These are phyloP conservation scores for Ustilago trichophora DNA, from an alignment of 1,284 basidiomycete species.

Conservation along the genomic window DNA sequence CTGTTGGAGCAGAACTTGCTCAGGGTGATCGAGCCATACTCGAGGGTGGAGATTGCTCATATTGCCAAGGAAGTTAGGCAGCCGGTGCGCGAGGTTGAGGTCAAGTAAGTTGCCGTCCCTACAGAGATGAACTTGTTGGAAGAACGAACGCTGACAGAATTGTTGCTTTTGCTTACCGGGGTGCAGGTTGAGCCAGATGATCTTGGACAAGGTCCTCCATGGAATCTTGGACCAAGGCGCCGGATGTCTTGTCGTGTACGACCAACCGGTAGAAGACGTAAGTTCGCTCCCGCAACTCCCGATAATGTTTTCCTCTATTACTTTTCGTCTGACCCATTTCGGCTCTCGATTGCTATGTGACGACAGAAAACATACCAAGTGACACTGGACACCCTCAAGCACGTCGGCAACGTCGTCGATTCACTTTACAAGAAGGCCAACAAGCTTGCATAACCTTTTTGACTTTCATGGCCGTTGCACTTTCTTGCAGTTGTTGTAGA, in stretches of 20 bases:
- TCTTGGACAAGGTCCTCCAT: slow-evolving; percentile 91
- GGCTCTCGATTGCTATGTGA: too few species aligned
- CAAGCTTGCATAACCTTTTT: slow-evolving; percentile 24
- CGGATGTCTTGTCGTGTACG: slow-evolving; percentile 89
- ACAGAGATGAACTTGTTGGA: too few species aligned
- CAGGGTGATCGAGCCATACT: slow-evolving; percentile 94
- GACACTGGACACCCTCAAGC: slow-evolving; percentile 85
- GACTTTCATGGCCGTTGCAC: too few species aligned
- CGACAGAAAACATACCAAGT: slow-evolving; percentile 85
- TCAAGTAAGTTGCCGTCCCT: too few species aligned
- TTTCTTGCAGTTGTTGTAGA: too few species aligned
- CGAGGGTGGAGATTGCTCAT: slow-evolving; percentile 86
- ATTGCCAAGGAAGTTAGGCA: slow-evolving; percentile 90
- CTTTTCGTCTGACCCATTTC: too few species aligned
- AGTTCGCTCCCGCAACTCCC: too few species aligned
- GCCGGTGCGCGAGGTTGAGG: slow-evolving; percentile 88
- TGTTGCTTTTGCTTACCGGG: too few species aligned
- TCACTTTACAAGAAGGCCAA: slow-evolving; percentile 77
- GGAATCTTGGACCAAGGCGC: slow-evolving; percentile 95
- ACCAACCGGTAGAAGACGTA: too few species aligned
- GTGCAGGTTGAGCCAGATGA: slow-evolving; percentile 99
- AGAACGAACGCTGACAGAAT: too few species aligned
- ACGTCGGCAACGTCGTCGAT: slow-evolving; percentile 90
- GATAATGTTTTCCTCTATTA: too few species aligned
- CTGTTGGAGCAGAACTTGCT: slow-evolving; percentile 93